A percentile compares a stretch with the other conserved stretches of the same genome.
These are phyloP conservation scores for Amoeboaphelidium protococcarum DNA, from an alignment of 371 early-diverging fungal genomes.

Conservation along the genomic window DNA sequence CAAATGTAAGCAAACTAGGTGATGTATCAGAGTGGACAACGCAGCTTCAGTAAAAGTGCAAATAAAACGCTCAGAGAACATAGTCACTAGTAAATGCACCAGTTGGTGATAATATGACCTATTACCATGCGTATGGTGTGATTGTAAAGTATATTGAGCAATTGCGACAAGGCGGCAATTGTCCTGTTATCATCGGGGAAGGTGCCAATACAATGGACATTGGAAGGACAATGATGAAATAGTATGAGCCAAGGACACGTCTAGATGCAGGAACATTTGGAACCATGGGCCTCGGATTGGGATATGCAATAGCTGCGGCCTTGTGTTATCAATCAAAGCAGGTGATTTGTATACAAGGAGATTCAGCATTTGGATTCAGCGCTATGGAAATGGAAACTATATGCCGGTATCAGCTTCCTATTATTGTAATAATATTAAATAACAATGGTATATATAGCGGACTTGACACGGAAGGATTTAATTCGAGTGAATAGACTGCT, in stretches of 20 bases:
- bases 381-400: conserved; percentile 60
- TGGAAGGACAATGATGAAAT: conserved; percentile 36
- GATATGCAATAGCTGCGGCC: conserved; percentile 48
- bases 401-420: conserved; percentile 26
- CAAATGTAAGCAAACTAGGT: too few species aligned
- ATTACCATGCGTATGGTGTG: conserved; percentile 32
- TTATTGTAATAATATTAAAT: conserved; percentile 43
- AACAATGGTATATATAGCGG: conserved; percentile 57
- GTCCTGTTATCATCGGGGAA: conserved; percentile 35
- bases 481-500: conserved; percentile 4
- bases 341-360: conserved; percentile 42
- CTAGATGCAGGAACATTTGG: conserved; percentile 49
- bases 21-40: conserved; percentile 10
- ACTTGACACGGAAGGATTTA: conserved; percentile 16
- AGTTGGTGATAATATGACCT: conserved; percentile 25
- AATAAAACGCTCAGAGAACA: conserved; percentile 16
- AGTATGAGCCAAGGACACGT: conserved; percentile 29
- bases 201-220: conserved; percentile 71
- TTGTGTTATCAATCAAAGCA: conserved; percentile 19
- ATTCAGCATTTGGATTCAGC: conserved; percentile 52
- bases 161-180: conserved; percentile 11
- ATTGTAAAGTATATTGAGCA: conserved; percentile 22
- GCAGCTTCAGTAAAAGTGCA: conserved; percentile 14
- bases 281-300: conserved; percentile 56
- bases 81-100: conserved; percentile 12